A percentile compares a stretch with the other conserved stretches of the same genome.
phyloP scores from a whole-genome alignment of 2,329 filamentous ascomycete species.

The Colletotrichum eleusines region DNA sequence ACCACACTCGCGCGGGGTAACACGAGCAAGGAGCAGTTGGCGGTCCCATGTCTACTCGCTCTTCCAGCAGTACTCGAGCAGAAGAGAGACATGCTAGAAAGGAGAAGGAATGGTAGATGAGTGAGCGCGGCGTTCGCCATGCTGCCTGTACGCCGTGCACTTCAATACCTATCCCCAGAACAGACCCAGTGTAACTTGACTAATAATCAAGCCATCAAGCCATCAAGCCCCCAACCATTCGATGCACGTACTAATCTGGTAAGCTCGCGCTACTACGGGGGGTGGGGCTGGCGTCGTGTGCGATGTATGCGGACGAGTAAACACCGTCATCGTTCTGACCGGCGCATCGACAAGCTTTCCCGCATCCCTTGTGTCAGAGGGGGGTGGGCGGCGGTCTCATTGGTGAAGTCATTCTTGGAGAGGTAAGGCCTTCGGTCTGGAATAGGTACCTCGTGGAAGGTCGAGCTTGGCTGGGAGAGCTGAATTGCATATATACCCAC shows the following conservation, averaged over 20 bases:
- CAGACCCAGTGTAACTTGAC: not conserved
- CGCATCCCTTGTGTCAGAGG: slow-evolving; percentile 41
- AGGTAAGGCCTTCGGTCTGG: slow-evolving; percentile 13
- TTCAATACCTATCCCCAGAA: not conserved
- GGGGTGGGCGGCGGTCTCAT: slow-evolving; percentile 37
- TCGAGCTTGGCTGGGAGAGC: slow-evolving; percentile 17
- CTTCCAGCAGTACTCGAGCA: not conserved
- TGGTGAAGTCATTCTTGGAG: slow-evolving; percentile 41
- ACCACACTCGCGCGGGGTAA: slow-evolving; percentile 38
- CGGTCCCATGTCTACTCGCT: slow-evolving; percentile 2
- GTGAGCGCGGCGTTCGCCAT: not conserved
- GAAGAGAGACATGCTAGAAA: not conserved
- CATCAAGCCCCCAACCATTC: not conserved
- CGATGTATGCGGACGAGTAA: slow-evolving; percentile 16
- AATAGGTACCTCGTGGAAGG: slow-evolving; percentile 14
- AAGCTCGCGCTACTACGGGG: not conserved
- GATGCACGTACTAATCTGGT: slow-evolving; percentile 1
- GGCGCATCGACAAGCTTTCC: slow-evolving; percentile 42
- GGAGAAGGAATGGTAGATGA: not conserved
- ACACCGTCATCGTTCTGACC: slow-evolving; percentile 36
- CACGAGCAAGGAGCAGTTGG: slow-evolving; percentile 16
- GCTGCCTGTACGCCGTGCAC: not conserved
- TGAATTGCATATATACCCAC: slow-evolving; percentile 34
- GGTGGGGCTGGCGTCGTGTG: not conserved
- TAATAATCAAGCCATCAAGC: slow-evolving; percentile 1